Conservation (phyloP, 2,329 filamentous ascomycete species). For the Ophiostoma populinum region DNA sequence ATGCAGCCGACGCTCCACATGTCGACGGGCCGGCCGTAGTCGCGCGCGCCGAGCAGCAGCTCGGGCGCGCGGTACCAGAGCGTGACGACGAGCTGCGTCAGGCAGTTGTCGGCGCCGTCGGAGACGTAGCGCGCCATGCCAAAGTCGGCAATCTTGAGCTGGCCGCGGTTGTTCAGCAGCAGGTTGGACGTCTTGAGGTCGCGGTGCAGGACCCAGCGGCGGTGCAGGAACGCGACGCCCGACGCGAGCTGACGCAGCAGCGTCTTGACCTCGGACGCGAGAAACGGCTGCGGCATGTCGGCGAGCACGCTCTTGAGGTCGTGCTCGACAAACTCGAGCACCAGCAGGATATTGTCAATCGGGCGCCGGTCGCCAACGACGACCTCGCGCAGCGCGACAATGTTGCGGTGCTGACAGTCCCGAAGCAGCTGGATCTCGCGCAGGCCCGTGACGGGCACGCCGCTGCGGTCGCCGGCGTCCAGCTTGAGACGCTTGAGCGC, state of each 20-base stretch:
- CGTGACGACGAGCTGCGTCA: conserved; percentile 89
- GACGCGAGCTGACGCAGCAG: conserved; percentile 67
- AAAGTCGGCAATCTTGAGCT: conserved; percentile 93
- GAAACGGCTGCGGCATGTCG: conserved; percentile 86
- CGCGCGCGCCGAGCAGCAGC: conserved; percentile 62
- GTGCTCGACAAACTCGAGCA: conserved; percentile 96
- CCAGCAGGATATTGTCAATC: conserved; percentile 60
- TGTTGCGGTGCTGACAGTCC: conserved; percentile 63
- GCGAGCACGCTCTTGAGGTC: conserved; percentile 86
- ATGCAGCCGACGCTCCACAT: conserved; percentile 96
- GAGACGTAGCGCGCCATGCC: conserved; percentile 72
- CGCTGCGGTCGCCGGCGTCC: conserved; percentile 53
- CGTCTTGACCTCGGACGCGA: conserved; percentile 83
- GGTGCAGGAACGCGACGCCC: conserved; percentile 73
- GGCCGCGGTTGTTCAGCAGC: conserved; percentile 84
- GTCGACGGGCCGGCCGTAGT: conserved; percentile 64
- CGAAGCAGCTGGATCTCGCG: conserved; percentile 86
- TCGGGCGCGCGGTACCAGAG: conserved; percentile 94
- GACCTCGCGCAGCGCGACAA: conserved; percentile 69
- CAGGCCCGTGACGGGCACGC: conserved; percentile 80
- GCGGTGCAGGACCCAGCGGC: conserved; percentile 79
- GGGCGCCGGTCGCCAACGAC: conserved; percentile 51
- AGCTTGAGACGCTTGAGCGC: conserved; percentile 91
- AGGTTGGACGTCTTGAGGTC: conserved; percentile 91
- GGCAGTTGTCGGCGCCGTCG: conserved; percentile 22